These are phyloP conservation scores for Populus ilicifolia DNA, from an alignment of 345 rosid species.

Conservation along the genomic window DNA sequence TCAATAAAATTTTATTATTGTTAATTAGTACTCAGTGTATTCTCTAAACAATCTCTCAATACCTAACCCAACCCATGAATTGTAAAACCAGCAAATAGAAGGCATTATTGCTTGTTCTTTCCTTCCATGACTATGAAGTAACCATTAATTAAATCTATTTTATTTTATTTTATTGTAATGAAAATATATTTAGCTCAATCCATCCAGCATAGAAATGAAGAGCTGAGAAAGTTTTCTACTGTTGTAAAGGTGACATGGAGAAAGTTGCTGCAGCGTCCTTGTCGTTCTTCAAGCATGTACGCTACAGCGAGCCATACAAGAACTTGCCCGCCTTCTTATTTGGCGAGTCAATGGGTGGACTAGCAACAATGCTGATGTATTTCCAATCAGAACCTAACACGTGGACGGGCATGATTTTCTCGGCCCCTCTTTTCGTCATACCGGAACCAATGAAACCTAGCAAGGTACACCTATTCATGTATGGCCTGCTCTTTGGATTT, in stretches of 20 bases:
- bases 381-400: constrained; percentile 69
- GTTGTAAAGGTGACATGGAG: constrained; percentile 69
- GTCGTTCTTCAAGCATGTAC: constrained; percentile 72
- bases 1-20: too few relatives aligned
- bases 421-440: constrained; percentile 91
- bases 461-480: constrained; percentile 54
- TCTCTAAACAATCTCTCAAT: too few relatives aligned
- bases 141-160: too few relatives aligned
- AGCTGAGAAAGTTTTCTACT: background rate
- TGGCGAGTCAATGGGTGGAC: constrained; percentile 97
- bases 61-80: too few relatives aligned
- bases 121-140: too few relatives aligned
- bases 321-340: constrained; percentile 72
- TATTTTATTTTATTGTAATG: too few relatives aligned
- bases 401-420: constrained; percentile 93
- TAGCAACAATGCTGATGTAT: constrained; percentile 79
- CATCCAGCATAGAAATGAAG: background rate
- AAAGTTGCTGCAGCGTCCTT: constrained; percentile 79
- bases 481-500: constrained; percentile 76
- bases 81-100: too few relatives aligned
- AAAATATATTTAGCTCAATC: background rate
- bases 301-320: constrained; percentile 66
- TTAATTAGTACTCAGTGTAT: too few relatives aligned
- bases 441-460: constrained; percentile 91
- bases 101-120: too few relatives aligned